Conservation (phyloP, 2,329 filamentous ascomycete genomes). For the Sclerotiophoma versabilis region DNA sequence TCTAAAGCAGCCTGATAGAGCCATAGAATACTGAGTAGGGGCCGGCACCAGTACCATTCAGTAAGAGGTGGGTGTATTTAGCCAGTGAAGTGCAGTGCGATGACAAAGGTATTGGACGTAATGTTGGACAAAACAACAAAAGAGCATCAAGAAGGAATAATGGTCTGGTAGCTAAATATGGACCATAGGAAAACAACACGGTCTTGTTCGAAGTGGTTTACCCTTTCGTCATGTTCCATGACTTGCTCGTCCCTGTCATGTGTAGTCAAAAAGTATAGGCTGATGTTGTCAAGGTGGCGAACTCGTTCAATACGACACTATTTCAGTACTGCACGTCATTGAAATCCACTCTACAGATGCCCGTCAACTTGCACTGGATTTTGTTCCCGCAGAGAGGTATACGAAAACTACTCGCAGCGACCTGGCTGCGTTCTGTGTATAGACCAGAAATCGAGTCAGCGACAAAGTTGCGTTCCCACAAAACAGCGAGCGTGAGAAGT, state of each 20-base stretch:
- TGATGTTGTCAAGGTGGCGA: background rate
- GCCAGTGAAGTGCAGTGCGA: slow-evolving; percentile 4
- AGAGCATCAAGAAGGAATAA: background rate
- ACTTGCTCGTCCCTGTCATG: slow-evolving; percentile 2
- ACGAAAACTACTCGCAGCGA: background rate
- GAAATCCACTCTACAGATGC: background rate
- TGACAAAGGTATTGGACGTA: background rate
- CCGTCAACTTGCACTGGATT: background rate
- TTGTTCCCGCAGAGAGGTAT: background rate
- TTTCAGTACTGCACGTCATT: background rate
- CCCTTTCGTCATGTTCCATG: background rate
- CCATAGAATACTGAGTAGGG: slow-evolving; percentile 51
- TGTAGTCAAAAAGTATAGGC: slow-evolving; percentile 2
- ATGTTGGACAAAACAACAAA: background rate
- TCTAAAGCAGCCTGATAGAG: slow-evolving; percentile 59
- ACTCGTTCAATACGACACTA: background rate
- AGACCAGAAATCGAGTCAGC: background rate
- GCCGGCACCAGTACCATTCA: slow-evolving; percentile 51
- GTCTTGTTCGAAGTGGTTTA: background rate
- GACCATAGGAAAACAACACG: background rate
- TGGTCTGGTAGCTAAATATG: background rate
- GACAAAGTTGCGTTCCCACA: background rate
- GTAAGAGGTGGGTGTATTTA: slow-evolving; percentile 56
- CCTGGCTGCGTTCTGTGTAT: background rate
- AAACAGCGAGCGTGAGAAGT: background rate